Percentiles rank a stretch among this genome's conserved stretches.
phyloP scores from a whole-genome alignment of 2,329 filamentous ascomycete species.

The Phialemoniopsis sp. region DNA sequence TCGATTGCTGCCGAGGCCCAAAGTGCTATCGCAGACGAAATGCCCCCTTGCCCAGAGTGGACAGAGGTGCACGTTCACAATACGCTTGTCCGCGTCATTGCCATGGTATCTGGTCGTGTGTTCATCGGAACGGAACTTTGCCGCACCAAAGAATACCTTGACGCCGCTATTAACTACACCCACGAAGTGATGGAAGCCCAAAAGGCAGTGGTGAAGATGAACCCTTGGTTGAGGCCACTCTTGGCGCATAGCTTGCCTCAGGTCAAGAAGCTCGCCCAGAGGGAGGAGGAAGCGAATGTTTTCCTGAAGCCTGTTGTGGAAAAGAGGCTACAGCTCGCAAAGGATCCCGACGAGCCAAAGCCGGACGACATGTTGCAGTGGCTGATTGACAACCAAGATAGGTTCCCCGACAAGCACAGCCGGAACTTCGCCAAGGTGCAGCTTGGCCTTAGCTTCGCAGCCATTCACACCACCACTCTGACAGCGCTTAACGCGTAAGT shows the following conservation, averaged over 20 bases:
- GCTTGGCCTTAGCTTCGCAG: conserved; percentile 39
- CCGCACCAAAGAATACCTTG: conserved; percentile 36
- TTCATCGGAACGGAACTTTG: conserved; percentile 44
- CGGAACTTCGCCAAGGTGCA: conserved; percentile 34
- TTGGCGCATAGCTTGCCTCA: conserved; percentile 23
- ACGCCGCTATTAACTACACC: conserved; percentile 43
- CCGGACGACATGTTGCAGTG: conserved; percentile 45
- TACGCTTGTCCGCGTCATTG: conserved; percentile 38
- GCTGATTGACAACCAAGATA: conserved; percentile 32
- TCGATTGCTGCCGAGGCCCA: conserved; percentile 31
- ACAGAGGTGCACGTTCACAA: conserved; percentile 32
- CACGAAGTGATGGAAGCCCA: conserved; percentile 30
- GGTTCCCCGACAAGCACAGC: conserved; percentile 23
- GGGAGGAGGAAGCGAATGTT: conserved; percentile 22
- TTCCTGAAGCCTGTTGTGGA: conserved; percentile 31
- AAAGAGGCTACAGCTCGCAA: conserved; percentile 16
- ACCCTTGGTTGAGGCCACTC: conserved; percentile 26
- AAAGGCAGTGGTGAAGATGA: conserved; percentile 16
- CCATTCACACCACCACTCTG: conserved; percentile 47
- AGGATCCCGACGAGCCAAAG: conserved; percentile 14
- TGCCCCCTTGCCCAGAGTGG: conserved; percentile 33
- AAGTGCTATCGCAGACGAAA: conserved; percentile 22
- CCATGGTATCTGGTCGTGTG: conserved; percentile 38
- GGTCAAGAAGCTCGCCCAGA: conserved; percentile 23
- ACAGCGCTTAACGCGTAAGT: conserved; percentile 37